These are phyloP conservation scores for Diplogelasinospora grovesii DNA, from an alignment of 495 filamentous ascomycete species.

Conservation along the genomic window DNA sequence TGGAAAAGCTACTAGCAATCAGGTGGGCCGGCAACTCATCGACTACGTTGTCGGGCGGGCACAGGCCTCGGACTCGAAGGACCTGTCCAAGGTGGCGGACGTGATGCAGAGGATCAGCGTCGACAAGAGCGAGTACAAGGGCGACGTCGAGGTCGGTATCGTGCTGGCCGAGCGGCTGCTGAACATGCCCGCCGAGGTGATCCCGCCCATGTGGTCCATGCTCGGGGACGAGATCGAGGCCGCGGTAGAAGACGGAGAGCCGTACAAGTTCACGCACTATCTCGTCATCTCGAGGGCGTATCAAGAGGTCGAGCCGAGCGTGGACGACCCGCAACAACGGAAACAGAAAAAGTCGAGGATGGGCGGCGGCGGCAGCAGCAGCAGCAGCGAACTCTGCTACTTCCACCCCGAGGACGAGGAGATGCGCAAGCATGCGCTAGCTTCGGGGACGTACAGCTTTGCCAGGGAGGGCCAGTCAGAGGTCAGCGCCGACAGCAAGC, in stretches of 20 bases:
- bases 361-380: conserved; percentile 7
- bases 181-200: conserved; percentile 88
- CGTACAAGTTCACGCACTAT: conserved; percentile 90
- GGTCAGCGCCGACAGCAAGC: conserved; percentile 82
- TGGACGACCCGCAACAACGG: conserved; percentile 62
- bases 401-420: conserved; percentile 98
- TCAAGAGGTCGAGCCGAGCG: conserved; percentile 71
- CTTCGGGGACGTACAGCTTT: conserved; percentile 62
- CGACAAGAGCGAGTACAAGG: not conserved
- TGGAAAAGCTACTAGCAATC: too few species aligned
- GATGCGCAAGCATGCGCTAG: conserved; percentile 63
- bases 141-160: conserved; percentile 60
- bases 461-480: conserved; percentile 70
- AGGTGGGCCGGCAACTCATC: conserved; percentile 59
- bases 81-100: conserved; percentile 12
- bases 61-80: conserved; percentile 27
- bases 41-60: conserved; percentile 64
- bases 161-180: conserved; percentile 86
- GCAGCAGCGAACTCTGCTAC: conserved; percentile 56
- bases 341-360: conserved; percentile 76
- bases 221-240: conserved; percentile 85
- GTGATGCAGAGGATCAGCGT: conserved; percentile 13
- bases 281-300: conserved; percentile 87
- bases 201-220: conserved; percentile 96
- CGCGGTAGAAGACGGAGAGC: conserved; percentile 85